Evolutionary conservation across 2,329 filamentous ascomycete genomes (phyloP), one percentile per base, ranked within the genome.

Genomic region (Pseudocercospora musae): DNA sequence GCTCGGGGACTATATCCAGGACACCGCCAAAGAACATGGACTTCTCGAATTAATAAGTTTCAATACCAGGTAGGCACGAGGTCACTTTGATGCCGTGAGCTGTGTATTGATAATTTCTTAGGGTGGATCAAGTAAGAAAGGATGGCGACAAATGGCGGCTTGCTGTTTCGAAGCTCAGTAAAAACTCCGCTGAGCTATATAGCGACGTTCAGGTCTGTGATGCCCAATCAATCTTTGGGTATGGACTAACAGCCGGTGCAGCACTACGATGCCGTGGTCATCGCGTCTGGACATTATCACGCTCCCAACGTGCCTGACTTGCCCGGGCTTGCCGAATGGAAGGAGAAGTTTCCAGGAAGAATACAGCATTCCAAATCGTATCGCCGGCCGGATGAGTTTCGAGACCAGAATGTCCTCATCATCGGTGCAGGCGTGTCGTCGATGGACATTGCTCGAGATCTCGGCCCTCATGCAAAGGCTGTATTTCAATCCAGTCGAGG

Each of bases 1-100:
- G 0, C 75, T 90, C 8, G 81, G 82, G 33, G 75, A 81, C 1
- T 90, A 90, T 68, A 82, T 90, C 4, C 83, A 87, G 62, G 79
- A 82, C n/a, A 82, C 87, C 0, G 82, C 87, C 0, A 65, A 66
- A 0, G 74, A 78, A 1, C 79, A 81, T 1, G 82, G 81, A 0
- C 81, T 88, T 0, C 73, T 84, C 2, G 72, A 77, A 0, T 69
- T 79, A 8, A 85, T 85, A 0, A 69, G 76, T 0, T 88, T 85
- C 67, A 77, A 86, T 49, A 89, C 87, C 0, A 50, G 46, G 46
- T 50, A 50, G 23, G 21, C 20, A 3, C 20, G 13, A 27, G 31
- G 2, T 3, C 3, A n/a, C 13, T 33, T 33, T 4, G n/a, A n/a
- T n/a, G n/a, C n/a, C n/a, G n/a, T n/a, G n/a, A n/a, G n/a, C n/a